These are phyloP conservation scores for Brettanomyces bruxellensis DNA, from an alignment of 805 yeast genomes.

Conservation along the genomic window DNA sequence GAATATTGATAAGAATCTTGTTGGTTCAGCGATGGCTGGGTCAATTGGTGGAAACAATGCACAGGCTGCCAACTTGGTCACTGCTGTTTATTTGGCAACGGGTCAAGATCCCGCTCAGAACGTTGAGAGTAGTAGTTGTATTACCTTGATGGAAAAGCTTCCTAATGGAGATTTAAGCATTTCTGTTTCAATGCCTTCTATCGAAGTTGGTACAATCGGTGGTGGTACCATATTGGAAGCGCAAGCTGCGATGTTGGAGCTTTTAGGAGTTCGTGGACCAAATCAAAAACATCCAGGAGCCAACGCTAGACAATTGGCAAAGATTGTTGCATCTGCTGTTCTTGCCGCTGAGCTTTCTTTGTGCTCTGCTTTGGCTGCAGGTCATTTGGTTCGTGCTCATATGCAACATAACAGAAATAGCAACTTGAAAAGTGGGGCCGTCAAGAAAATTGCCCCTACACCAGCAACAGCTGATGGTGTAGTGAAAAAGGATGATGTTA, in stretches of 20 bases:
- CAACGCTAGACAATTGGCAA: constrained; percentile 89
- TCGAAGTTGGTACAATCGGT: constrained; percentile 98
- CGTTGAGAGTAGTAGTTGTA: constrained; percentile 95
- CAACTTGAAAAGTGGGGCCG: constrained; percentile 7
- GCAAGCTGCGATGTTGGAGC: constrained; percentile 91
- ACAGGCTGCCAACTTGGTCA: constrained; percentile 93
- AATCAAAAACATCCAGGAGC: constrained; percentile 90
- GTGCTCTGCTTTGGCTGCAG: constrained; percentile 95
- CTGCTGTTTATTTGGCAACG: constrained; percentile 88
- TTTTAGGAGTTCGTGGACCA: constrained; percentile 93
- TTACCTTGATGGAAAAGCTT: constrained; percentile 82
- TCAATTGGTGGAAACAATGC: constrained; percentile 97
- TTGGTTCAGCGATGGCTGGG: constrained; percentile 99
- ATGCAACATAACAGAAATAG: constrained; percentile 81
- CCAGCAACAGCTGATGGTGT: constrained; percentile 16
- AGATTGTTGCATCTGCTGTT: constrained; percentile 87
- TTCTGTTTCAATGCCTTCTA: constrained; percentile 98
- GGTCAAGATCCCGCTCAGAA: constrained; percentile 99
- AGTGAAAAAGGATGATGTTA: constrained; percentile 23
- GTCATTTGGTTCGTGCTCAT: constrained; percentile 95
- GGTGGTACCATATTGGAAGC: constrained; percentile 98
- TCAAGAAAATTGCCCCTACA: constrained; percentile 5
- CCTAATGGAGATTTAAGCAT: constrained; percentile 72
- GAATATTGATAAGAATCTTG: constrained; percentile 78
- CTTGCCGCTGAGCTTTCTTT: constrained; percentile 93